Conservation (phyloP, 2,329 filamentous ascomycete species). For the Talaromyces sp. region DNA sequence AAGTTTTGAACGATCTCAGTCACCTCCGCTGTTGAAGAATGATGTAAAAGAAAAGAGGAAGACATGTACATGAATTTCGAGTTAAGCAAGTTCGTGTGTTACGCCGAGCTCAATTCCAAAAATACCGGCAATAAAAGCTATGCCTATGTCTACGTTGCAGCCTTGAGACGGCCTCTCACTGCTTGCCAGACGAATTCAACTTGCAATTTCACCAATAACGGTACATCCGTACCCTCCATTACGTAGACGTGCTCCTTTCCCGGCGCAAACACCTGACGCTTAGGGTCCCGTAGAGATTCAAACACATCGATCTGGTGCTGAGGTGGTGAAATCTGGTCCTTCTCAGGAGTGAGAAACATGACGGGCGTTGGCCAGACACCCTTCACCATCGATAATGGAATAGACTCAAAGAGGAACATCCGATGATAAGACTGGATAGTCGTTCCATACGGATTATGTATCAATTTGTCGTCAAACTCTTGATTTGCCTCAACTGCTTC, state of each 20-base stretch:
- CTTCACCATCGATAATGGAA: conserved; percentile 20
- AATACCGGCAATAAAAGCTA: neutral
- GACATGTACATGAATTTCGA: neutral
- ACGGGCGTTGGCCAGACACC: conserved; percentile 22
- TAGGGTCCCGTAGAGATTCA: conserved; percentile 14
- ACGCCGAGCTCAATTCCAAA: neutral
- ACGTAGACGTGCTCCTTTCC: conserved; percentile 1
- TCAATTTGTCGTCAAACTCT: conserved; percentile 20
- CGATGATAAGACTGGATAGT: conserved; percentile 34
- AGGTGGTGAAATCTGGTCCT: conserved; percentile 26
- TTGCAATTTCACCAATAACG: neutral
- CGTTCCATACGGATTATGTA: conserved; percentile 17
- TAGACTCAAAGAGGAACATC: conserved; percentile 24
- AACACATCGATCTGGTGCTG: conserved; percentile 27
- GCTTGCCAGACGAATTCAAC: conserved; percentile 4
- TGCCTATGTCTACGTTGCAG: neutral
- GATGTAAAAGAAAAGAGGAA: neutral
- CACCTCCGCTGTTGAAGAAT: neutral
- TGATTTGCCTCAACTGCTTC: conserved; percentile 19
- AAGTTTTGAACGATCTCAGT: neutral
- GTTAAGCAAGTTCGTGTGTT: neutral
- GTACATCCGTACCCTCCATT: neutral
- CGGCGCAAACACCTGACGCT: neutral
- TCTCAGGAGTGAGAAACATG: conserved; percentile 30
- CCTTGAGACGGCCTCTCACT: conserved; percentile 5